phyloP scores from a whole-genome alignment of 768 basidiomycete genomes.

The Tylopilus balloui region DNA sequence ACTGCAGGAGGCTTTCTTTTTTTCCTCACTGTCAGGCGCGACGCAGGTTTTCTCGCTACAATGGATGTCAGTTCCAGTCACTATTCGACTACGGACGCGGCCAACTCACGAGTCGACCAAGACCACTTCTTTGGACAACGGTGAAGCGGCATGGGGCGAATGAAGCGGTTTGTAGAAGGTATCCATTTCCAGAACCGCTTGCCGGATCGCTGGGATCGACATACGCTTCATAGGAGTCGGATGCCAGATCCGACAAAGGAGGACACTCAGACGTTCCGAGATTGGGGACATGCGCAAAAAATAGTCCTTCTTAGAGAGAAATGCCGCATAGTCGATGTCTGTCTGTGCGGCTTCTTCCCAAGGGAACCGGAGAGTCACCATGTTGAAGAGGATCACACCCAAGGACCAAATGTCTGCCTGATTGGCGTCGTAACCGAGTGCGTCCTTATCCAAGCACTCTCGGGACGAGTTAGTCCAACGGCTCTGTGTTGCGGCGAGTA shows the following conservation, averaged over 20 bases:
- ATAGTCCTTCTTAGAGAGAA: not conserved
- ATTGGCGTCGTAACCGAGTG: slow-evolving; percentile 18
- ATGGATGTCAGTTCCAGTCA: not conserved
- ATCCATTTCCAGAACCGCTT: slow-evolving; percentile 13
- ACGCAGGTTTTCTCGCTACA: slow-evolving; percentile 14
- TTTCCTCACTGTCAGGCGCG: not conserved
- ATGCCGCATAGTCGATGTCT: slow-evolving; percentile 4
- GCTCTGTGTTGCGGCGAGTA: not conserved
- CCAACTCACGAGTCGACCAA: slow-evolving; percentile 15
- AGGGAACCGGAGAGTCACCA: slow-evolving; percentile 53
- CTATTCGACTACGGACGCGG: no score
- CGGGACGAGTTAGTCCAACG: slow-evolving; percentile 3
- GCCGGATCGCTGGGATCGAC: slow-evolving; percentile 19
- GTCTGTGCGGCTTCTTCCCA: slow-evolving; percentile 12
- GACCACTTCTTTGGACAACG: not conserved
- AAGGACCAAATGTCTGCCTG: slow-evolving; percentile 63
- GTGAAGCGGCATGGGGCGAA: not conserved
- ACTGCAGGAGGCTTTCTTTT: not conserved
- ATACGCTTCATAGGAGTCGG: slow-evolving; percentile 7
- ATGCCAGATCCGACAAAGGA: slow-evolving; percentile 17
- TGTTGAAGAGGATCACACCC: slow-evolving; percentile 79
- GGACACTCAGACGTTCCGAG: slow-evolving; percentile 5
- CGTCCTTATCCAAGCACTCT: slow-evolving; percentile 55
- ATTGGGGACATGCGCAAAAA: slow-evolving; percentile 5
- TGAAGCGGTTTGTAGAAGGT: slow-evolving; percentile 6